Evolutionary conservation across 495 filamentous ascomycete genomes (phyloP).

Genomic region (Podospora anserina): DNA sequence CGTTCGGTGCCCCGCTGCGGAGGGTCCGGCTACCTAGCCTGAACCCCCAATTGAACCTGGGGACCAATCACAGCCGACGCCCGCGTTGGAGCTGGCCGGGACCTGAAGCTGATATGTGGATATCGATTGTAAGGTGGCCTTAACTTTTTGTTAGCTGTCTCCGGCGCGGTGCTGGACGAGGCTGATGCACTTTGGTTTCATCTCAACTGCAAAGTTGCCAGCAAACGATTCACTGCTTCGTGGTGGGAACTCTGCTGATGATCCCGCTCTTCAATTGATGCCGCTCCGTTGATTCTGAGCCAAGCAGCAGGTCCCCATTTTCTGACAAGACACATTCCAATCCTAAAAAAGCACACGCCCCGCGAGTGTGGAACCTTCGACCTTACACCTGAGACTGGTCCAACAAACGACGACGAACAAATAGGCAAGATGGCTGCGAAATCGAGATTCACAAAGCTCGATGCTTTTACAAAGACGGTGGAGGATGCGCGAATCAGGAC

Average conservation of each 20-base stretch:
- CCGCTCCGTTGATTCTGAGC: conserved; percentile 13
- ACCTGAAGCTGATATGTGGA: neutral
- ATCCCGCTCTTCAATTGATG: conserved; percentile 24
- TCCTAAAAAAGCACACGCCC: neutral
- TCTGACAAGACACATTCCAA: neutral
- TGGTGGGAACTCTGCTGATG: neutral
- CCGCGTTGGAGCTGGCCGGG: neutral
- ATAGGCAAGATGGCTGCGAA: conserved; percentile 55
- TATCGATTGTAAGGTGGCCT: conserved; percentile 30
- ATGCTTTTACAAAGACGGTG: conserved; percentile 98
- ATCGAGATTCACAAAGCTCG: conserved; percentile 90
- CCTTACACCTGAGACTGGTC: conserved; percentile 1
- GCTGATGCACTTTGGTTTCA: neutral
- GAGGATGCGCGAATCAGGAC: conserved; percentile 96
- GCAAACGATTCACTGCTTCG: conserved; percentile 3
- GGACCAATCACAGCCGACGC: conserved; percentile 3
- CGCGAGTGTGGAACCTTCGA: conserved; percentile 12
- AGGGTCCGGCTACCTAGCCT: neutral
- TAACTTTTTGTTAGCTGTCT: conserved; percentile 24
- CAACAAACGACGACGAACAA: conserved; percentile 10
- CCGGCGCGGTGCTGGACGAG: neutral
- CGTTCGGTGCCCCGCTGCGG: neutral
- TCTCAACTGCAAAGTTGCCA: neutral
- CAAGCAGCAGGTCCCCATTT: neutral
- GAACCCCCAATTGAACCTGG: neutral